Evolutionary conservation across 768 basidiomycete species (phyloP).

Genomic region (Boletus sp.): DNA sequence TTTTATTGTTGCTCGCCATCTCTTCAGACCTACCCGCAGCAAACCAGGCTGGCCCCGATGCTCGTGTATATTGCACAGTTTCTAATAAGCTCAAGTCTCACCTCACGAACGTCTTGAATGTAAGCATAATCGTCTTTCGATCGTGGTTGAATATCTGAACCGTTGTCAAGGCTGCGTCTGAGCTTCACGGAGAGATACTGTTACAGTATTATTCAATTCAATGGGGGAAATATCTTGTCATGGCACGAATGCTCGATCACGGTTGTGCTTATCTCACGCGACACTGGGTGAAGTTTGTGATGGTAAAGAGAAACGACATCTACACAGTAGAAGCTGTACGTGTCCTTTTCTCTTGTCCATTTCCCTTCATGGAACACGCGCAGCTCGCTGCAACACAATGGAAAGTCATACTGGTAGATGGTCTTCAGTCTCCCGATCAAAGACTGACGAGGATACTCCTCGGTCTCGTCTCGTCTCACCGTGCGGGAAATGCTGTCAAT

Average conservation of each 20-base stretch:
- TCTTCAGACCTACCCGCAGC: background rate
- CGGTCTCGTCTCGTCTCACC: background rate
- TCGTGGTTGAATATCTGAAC: background rate
- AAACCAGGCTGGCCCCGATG: background rate
- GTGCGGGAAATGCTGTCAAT: background rate
- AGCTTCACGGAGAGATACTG: background rate
- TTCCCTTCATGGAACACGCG: background rate
- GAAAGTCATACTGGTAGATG: background rate
- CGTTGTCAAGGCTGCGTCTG: background rate
- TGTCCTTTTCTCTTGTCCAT: background rate
- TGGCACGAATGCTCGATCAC: background rate
- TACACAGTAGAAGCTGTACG: background rate
- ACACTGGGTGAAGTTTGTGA: background rate
- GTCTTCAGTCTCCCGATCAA: background rate
- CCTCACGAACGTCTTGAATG: background rate
- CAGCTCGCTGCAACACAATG: background rate
- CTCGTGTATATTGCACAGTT: background rate
- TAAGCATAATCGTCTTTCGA: background rate
- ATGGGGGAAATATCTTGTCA: background rate
- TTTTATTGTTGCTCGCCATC: background rate
- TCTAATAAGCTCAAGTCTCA: background rate
- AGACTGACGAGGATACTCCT: background rate
- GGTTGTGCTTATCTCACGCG: background rate
- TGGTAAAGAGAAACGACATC: background rate
- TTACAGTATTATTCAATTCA: background rate